Evolutionary conservation across 208 protist species (phyloP), one percentile per base, ranked within the genome.

Genomic region (Acanthamoeba sp.): DNA sequence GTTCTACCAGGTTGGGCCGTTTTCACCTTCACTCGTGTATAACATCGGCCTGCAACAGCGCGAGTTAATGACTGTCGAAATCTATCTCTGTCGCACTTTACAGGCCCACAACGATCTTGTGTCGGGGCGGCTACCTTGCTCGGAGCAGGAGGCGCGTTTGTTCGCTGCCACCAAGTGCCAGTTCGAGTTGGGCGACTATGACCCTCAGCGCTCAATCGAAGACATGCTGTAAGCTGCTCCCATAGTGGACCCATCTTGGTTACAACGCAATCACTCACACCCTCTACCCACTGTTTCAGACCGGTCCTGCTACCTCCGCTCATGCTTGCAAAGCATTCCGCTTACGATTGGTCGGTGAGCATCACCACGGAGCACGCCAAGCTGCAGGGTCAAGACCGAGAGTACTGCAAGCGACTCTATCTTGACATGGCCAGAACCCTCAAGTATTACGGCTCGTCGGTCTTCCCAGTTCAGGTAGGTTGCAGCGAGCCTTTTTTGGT

Each of bases 101-200:
- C 80, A 89, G 87, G 87, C 87, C 34, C 57, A 92, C 57, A 92
- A 55, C 40, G 88, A 93, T 24, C 18, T 93, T n/a, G 66, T 93
- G 50, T 80, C 88, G 7, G 88, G 59, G 27, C 88, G 88, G 0
- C 88, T 93, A 12, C 64, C 64, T 5, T 93, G 64, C 22, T 6
- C 6, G 6, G 88, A 93, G 38, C 27, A 71, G 18, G 88, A 93
- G 29, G 88, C 88, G 10, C 55, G 34, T 14, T n/a, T 93, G 40
- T 93, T 93, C 29, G 88, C 88, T 6, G 88, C 88, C 5, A 71
- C 64, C 29, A 93, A 93, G 66, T 93, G 55, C 40, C 88, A 93
- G 88, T 93, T 80, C 88, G 88, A 93, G 57, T 48, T 93, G 40
- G 88, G 88, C 40, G 64, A 93, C 88, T 93, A 42, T 20, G 88